Percentiles rank a stretch among this genome's conserved stretches.
Conservation (phyloP, 176 grass and related monocot species). For the Aegilops sharonensis region DNA sequence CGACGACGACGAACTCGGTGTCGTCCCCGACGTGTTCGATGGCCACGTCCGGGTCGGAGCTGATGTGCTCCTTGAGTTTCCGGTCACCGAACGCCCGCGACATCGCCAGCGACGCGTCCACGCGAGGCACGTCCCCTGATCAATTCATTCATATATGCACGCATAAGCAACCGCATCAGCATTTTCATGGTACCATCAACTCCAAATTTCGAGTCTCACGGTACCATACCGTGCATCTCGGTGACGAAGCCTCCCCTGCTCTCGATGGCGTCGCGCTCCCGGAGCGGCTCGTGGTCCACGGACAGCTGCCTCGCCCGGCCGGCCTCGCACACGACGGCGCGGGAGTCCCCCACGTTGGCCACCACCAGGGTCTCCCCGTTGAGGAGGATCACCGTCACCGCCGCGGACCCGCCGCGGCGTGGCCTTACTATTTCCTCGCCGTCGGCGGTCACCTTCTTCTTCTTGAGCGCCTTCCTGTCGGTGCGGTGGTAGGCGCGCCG, state of each 20-base stretch:
- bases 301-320: constrained; percentile 50
- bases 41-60: constrained; percentile 49
- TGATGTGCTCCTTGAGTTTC: constrained; percentile 65
- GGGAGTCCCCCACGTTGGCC: constrained; percentile 66
- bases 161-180: background rate
- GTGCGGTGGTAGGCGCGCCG: constrained; percentile 49
- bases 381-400: constrained; percentile 43
- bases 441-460: background rate
- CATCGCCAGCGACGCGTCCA: constrained; percentile 68
- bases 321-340: constrained; percentile 39
- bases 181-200: too few relatives aligned
- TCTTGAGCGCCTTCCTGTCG: constrained; percentile 52
- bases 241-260: constrained; percentile 48
- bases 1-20: constrained; percentile 51
- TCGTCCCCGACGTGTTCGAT: constrained; percentile 44
- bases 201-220: too few relatives aligned
- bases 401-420: constrained; percentile 29
- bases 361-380: constrained; percentile 53
- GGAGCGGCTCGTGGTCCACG: constrained; percentile 66
- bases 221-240: constrained; percentile 20
- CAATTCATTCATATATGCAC: background rate
- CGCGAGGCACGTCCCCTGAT: constrained; percentile 54
- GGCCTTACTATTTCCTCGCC: background rate
- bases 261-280: constrained; percentile 45
- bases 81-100: constrained; percentile 58